Evolutionary conservation across 495 filamentous ascomycete species (phyloP).

Genomic region (Penicillium silybi): DNA sequence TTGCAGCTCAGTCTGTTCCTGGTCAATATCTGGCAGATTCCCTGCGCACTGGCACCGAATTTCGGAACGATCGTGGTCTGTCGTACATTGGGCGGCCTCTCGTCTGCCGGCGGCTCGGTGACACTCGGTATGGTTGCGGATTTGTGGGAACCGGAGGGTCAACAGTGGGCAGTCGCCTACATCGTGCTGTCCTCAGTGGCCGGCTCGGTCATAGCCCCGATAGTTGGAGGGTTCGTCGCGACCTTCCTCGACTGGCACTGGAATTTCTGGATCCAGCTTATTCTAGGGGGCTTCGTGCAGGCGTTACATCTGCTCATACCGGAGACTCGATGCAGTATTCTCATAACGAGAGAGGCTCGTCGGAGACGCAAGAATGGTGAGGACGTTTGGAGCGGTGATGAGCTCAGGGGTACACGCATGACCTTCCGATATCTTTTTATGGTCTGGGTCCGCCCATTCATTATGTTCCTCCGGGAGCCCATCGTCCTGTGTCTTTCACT

Average conservation of each 20-base stretch:
- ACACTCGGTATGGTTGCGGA: conserved; percentile 85
- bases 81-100: conserved; percentile 65
- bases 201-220: conserved; percentile 71
- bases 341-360: conserved; percentile 64
- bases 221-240: conserved; percentile 76
- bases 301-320: conserved; percentile 61
- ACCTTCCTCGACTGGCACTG: conserved; percentile 64
- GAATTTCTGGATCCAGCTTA: conserved; percentile 79
- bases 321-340: conserved; percentile 64
- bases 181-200: conserved; percentile 78
- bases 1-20: conserved; percentile 65
- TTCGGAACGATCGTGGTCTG: conserved; percentile 62
- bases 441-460: conserved; percentile 70
- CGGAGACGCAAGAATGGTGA: conserved; percentile 55
- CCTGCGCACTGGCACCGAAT: conserved; percentile 67
- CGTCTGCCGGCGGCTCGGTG: conserved; percentile 74
- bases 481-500: conserved; percentile 70
- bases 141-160: conserved; percentile 68
- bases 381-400: conserved; percentile 60
- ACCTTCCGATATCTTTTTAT: conserved; percentile 51
- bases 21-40: conserved; percentile 74
- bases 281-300: conserved; percentile 66
- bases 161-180: conserved; percentile 63
- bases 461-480: conserved; percentile 74
- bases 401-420: conserved; percentile 49